phyloP scores from a whole-genome alignment of 2,329 filamentous ascomycete species.

The Alternaria brassicae region DNA sequence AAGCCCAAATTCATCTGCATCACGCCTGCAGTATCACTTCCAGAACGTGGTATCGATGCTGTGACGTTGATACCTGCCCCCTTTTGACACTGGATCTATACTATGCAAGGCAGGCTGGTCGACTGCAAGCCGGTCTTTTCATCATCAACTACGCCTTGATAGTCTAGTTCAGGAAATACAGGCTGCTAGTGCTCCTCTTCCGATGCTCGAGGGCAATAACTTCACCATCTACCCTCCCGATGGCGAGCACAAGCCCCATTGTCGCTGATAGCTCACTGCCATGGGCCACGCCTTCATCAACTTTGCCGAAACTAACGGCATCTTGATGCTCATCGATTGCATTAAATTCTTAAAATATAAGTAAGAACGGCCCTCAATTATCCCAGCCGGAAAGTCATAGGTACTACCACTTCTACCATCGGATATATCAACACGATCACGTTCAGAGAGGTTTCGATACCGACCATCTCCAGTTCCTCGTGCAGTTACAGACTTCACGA shows the following conservation, averaged over 20 bases:
- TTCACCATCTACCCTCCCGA: constrained; percentile 41
- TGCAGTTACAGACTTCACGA: constrained; percentile 31
- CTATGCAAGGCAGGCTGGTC: too few species aligned
- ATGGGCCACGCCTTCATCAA: constrained; percentile 74
- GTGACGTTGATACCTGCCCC: background rate
- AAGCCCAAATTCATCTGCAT: background rate
- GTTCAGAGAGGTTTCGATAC: constrained; percentile 32
- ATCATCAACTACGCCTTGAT: too few species aligned
- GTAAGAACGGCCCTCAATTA: too few species aligned
- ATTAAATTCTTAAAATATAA: constrained; percentile 24
- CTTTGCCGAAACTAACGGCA: constrained; percentile 71
- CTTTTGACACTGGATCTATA: background rate
- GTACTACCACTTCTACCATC: constrained; percentile 23
- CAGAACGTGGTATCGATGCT: background rate
- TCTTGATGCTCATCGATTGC: constrained; percentile 40
- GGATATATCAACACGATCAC: constrained; percentile 36
- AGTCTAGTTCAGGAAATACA: too few species aligned
- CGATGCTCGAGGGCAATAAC: constrained; percentile 15
- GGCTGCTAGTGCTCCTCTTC: too few species aligned
- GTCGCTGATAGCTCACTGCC: constrained; percentile 23
- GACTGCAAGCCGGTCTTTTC: too few species aligned
- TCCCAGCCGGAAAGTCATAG: too few species aligned
- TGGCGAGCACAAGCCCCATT: constrained; percentile 23
- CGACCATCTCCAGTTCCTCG: constrained; percentile 32
- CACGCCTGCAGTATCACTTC: background rate